Percentiles rank a stretch among this genome's conserved stretches.
Conservation (phyloP, 129 eudicot species). For the Sambucus nigra region DNA sequence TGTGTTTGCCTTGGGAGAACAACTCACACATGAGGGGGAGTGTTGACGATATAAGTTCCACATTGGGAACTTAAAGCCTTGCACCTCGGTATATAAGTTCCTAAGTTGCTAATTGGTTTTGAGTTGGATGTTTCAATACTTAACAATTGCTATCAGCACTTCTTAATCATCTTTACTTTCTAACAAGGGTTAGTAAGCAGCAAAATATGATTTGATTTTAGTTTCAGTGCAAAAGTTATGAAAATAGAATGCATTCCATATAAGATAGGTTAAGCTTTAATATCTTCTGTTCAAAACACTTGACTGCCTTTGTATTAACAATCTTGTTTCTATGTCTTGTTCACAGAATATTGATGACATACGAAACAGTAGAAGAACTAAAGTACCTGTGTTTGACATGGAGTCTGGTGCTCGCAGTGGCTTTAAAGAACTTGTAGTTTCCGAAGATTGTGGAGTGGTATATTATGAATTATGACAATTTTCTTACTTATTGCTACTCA, state of each 20-base stretch:
- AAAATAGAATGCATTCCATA: background rate
- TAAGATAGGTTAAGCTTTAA: background rate
- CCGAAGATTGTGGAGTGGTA: slow-evolving; percentile 98
- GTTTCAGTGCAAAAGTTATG: background rate
- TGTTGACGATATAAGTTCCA: too few relatives aligned
- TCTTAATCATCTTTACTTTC: too few relatives aligned
- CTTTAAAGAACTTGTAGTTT: slow-evolving; percentile 78
- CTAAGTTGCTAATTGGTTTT: too few relatives aligned
- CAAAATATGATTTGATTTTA: background rate
- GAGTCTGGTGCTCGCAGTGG: slow-evolving; percentile 88
- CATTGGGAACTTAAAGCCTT: too few relatives aligned
- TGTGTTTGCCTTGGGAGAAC: too few relatives aligned
- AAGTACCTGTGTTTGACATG: slow-evolving; percentile 78
- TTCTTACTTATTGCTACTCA: background rate
- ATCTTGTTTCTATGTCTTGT: background rate
- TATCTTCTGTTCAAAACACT: background rate
- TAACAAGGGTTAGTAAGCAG: too few relatives aligned
- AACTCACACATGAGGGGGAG: too few relatives aligned
- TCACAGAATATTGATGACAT: slow-evolving; percentile 80
- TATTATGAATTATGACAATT: slow-evolving; percentile 2
- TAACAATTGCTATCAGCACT: too few relatives aligned
- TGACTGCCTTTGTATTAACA: slow-evolving; percentile 7
- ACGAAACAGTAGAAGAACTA: slow-evolving; percentile 58
- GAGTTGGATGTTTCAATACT: too few relatives aligned
- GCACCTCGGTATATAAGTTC: too few relatives aligned